These are phyloP conservation scores for Metarhizium brunneum DNA, from an alignment of 2,329 filamentous ascomycete genomes.

Conservation along the genomic window DNA sequence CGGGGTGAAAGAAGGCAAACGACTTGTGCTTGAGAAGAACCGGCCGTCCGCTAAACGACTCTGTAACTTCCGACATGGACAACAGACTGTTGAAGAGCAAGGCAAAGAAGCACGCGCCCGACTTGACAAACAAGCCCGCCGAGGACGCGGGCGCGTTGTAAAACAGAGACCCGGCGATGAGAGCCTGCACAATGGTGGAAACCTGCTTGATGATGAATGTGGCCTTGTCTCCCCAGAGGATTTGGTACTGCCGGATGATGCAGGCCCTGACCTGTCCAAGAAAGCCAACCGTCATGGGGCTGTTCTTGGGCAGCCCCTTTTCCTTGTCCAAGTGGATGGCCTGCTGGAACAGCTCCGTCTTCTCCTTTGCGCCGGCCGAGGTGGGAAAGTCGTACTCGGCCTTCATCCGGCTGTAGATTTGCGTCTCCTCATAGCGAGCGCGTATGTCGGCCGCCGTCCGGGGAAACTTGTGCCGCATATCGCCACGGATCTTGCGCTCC, in stretches of 20 bases:
- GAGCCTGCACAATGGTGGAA: conserved; percentile 46
- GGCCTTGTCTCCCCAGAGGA: conserved; percentile 54
- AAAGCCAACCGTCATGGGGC: conserved; percentile 48
- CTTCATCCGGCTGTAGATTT: conserved; percentile 39
- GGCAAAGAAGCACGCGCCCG: conserved; percentile 55
- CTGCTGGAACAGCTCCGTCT: conserved; percentile 44
- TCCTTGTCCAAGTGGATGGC: conserved; percentile 45
- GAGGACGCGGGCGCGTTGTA: conserved; percentile 52
- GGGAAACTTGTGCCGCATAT: too few species aligned
- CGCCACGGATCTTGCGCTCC: too few species aligned
- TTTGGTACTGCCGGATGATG: conserved; percentile 53
- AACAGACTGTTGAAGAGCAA: conserved; percentile 54
- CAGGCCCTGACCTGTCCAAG: conserved; percentile 45
- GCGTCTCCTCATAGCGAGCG: conserved; percentile 40
- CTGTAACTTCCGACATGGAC: conserved; percentile 57
- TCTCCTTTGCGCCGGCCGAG: conserved; percentile 34
- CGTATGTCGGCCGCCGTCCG: conserved; percentile 29
- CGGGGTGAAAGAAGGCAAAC: conserved; percentile 50
- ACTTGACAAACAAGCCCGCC: conserved; percentile 53
- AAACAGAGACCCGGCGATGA: conserved; percentile 59
- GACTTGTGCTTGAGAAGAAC: conserved; percentile 49
- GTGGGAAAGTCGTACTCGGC: conserved; percentile 48
- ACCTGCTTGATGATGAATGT: conserved; percentile 55
- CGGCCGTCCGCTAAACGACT: conserved; percentile 50
- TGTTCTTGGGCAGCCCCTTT: conserved; percentile 40